These are phyloP conservation scores for Capsella bursapastoris DNA, from an alignment of 345 rosid species.

Conservation along the genomic window DNA sequence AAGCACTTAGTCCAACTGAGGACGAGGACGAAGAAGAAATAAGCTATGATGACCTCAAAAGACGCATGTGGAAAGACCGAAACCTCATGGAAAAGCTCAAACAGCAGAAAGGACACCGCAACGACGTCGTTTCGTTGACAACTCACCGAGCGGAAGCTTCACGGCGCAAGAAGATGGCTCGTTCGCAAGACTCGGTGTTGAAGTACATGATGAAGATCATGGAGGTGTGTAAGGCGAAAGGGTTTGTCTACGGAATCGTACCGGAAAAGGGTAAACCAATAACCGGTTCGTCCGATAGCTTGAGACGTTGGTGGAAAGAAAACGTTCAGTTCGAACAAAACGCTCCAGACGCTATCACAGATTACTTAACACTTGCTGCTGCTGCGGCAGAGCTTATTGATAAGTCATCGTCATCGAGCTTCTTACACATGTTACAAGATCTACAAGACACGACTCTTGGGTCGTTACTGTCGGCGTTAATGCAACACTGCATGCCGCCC, in stretches of 20 bases:
- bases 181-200: conserved; percentile 69
- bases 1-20: conserved; percentile 15
- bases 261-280: conserved; percentile 70
- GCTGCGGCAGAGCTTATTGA: conserved; percentile 20
- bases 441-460: conserved; percentile 71
- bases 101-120: conserved; percentile 27
- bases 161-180: conserved; percentile 46
- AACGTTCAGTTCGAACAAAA: conserved; percentile 52
- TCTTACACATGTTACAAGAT: conserved; percentile 55
- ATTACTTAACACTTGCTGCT: conserved; percentile 43
- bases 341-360: conserved; percentile 51
- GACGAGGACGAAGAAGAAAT: conserved; percentile 43
- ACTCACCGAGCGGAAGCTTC: conserved; percentile 49
- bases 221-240: conserved; percentile 67
- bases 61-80: conserved; percentile 64
- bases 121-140: conserved; percentile 40
- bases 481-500: conserved; percentile 67
- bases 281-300: conserved; percentile 68
- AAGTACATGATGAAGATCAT: conserved; percentile 77
- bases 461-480: conserved; percentile 66
- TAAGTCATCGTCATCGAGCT: conserved; percentile 37
- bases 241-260: conserved; percentile 73
- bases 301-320: conserved; percentile 77
- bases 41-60: conserved; percentile 64
- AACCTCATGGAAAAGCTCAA: conserved; percentile 55